These are phyloP conservation scores for Gilbertella persicaria DNA, from an alignment of 371 early-diverging fungal species.

Conservation along the genomic window DNA sequence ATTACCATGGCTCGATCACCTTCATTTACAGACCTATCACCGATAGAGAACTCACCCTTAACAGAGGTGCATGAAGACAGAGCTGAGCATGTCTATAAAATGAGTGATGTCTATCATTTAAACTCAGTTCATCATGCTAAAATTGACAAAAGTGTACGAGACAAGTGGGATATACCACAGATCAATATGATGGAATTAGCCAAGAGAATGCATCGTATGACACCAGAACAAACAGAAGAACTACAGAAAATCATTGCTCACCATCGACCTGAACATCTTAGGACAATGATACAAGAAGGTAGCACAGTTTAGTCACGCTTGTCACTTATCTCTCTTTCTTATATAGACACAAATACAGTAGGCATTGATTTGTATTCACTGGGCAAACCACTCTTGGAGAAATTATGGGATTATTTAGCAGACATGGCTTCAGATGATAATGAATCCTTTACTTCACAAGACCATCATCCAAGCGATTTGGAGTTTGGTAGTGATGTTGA, in stretches of 20 bases:
- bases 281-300: conserved; percentile 8
- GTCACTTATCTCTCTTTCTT: too few species aligned
- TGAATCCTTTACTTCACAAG: conserved; percentile 14
- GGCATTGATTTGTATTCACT: conserved; percentile 44
- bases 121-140: conserved; percentile 35
- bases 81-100: conserved; percentile 31
- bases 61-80: background rate
- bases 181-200: conserved; percentile 43
- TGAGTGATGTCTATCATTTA: conserved; percentile 32
- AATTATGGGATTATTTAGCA: conserved; percentile 38
- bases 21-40: conserved; percentile 4
- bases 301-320: background rate
- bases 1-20: conserved; percentile 1
- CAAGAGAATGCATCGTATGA: conserved; percentile 31
- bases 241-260: conserved; percentile 31
- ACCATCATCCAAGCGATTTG: conserved; percentile 17
- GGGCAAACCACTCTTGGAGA: conserved; percentile 27
- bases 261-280: conserved; percentile 27
- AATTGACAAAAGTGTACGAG: conserved; percentile 20
- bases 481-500: conserved; percentile 14
- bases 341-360: too few species aligned
- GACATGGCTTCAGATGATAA: conserved; percentile 28
- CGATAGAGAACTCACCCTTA: background rate
- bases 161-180: conserved; percentile 47
- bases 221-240: conserved; percentile 24